Conservation (phyloP, 495 filamentous ascomycete species). For the Penicillium arizonense region DNA sequence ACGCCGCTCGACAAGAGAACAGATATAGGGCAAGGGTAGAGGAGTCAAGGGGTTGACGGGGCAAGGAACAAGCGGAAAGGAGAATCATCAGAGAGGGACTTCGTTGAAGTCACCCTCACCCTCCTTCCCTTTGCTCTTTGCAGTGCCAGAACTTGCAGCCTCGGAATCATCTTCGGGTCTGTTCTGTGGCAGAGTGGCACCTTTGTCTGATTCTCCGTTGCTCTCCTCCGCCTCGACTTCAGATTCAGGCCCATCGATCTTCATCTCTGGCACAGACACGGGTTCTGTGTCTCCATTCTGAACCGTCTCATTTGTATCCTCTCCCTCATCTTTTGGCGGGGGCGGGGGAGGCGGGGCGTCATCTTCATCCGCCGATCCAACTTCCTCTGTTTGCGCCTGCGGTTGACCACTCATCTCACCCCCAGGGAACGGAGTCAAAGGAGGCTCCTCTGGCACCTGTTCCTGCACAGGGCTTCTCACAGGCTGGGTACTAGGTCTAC, state of each 20-base stretch:
- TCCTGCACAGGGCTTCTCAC: constrained; percentile 16
- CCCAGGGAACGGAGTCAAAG: constrained; percentile 44
- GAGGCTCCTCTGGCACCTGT: constrained; percentile 31
- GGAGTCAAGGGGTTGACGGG: neutral
- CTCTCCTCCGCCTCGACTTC: constrained; percentile 9
- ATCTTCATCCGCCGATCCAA: constrained; percentile 29
- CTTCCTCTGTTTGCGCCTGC: constrained; percentile 26
- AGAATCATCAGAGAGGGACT: constrained; percentile 33
- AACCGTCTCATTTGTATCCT: constrained; percentile 9
- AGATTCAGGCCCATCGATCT: constrained; percentile 6
- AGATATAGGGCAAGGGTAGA: neutral
- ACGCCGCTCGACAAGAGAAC: constrained; percentile 5
- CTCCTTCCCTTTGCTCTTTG: constrained; percentile 35
- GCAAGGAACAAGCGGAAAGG: constrained; percentile 1
- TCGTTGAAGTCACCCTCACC: constrained; percentile 42
- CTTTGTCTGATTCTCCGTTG: constrained; percentile 12
- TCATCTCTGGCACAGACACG: constrained; percentile 5
- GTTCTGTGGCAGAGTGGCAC: constrained; percentile 25
- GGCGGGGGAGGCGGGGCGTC: constrained; percentile 29
- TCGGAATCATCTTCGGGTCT: constrained; percentile 23
- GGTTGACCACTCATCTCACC: constrained; percentile 33
- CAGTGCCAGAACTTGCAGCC: constrained; percentile 5
- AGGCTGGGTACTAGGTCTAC: constrained; percentile 18
- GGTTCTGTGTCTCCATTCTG: constrained; percentile 22
- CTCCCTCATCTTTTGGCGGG: constrained; percentile 39